Base-by-base conservation (phyloP, 164 flowering plant genomes). In the Protea cynaroides region DNA sequence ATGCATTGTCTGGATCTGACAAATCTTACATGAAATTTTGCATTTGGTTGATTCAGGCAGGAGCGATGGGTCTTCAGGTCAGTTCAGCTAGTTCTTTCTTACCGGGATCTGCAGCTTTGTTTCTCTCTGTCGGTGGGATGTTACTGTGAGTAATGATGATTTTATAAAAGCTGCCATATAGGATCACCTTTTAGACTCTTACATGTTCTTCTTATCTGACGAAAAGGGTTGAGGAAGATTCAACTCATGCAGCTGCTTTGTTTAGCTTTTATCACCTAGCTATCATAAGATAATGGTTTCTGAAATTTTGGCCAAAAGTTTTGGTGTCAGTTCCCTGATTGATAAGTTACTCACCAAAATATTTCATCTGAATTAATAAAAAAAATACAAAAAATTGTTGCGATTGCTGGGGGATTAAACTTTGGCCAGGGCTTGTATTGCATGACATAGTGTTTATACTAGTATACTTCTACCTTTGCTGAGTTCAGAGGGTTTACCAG, bases 41-140 rank as follows among this genome's bases (percentile, higher is more conserved):
- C 62, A 34, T 60, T 68, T 69, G n/a, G 58, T 64, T 25, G 22
- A 52, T 60, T 52, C 84, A 94, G 99, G 90, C 90, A 11, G 34
- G 81, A 18, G 74, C 99, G 25, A 86, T 86, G 94, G 84, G 66
- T 22, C 38, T 94, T 58, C 97, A 94, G 82, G 99, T 80, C 9
- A 55, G 73, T 59, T 96, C 85, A n/a, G 86, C 94, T 66, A 81
- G 86, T 70, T 62, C 77, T 23, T 69, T 64, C 66, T 40, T 71
- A 12, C 19, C 80, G 34, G 56, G 53, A 50, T 68, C 78, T 62
- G 80, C 65, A 60, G 81, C 77, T 7, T 38, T 85, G 64, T 89
- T 75, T 75, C 57, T 94, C 49, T 88, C 97, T 62, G 88, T 94
- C 70, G 92, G 93, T 59, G 96, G 99, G 68, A 91, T 85, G 86